Evolutionary conservation across 2,329 filamentous ascomycete species (phyloP).

Genomic region (Colletotrichum nymphaeae): DNA sequence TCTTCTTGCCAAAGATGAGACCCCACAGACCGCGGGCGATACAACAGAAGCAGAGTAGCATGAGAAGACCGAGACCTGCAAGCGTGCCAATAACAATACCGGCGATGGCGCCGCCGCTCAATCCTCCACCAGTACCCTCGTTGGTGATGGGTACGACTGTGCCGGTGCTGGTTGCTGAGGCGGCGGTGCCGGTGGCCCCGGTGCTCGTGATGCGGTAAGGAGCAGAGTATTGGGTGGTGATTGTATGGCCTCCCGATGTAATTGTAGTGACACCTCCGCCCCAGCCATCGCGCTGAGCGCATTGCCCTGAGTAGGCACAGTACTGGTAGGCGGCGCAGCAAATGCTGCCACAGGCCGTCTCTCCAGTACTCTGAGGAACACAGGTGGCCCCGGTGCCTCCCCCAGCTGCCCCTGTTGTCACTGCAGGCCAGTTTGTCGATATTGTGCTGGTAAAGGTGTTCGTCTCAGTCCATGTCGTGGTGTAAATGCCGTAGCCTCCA

Average conservation of each 20-base stretch:
- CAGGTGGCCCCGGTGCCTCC: conserved; percentile 54
- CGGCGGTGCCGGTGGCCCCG: conserved; percentile 63
- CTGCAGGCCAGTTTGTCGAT: conserved; percentile 59
- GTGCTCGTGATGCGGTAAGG: conserved; percentile 66
- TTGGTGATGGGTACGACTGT: conserved; percentile 52
- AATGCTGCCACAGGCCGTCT: conserved; percentile 73
- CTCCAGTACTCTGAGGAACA: conserved; percentile 60
- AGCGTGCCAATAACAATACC: conserved; percentile 83
- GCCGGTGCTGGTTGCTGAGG: conserved; percentile 65
- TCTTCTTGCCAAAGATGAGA: conserved; percentile 70
- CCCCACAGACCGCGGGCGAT: conserved; percentile 72
- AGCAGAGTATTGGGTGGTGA: conserved; percentile 66
- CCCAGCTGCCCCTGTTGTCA: conserved; percentile 50
- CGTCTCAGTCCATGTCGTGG: conserved; percentile 71
- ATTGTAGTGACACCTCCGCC: conserved; percentile 51
- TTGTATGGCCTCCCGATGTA: conserved; percentile 56
- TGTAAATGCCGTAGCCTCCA: conserved; percentile 52
- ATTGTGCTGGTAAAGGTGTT: conserved; percentile 69
- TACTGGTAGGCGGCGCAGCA: conserved; percentile 79
- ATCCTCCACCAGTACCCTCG: conserved; percentile 52
- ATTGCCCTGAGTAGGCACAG: conserved; percentile 70
- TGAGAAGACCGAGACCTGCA: conserved; percentile 73
- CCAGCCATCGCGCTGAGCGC: conserved; percentile 57
- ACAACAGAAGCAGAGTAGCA: conserved; percentile 81
- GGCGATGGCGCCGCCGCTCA: conserved; percentile 81